Base-by-base conservation (phyloP, 192 early-diverging fungal genomes). In the Gonapodya sp. region DNA sequence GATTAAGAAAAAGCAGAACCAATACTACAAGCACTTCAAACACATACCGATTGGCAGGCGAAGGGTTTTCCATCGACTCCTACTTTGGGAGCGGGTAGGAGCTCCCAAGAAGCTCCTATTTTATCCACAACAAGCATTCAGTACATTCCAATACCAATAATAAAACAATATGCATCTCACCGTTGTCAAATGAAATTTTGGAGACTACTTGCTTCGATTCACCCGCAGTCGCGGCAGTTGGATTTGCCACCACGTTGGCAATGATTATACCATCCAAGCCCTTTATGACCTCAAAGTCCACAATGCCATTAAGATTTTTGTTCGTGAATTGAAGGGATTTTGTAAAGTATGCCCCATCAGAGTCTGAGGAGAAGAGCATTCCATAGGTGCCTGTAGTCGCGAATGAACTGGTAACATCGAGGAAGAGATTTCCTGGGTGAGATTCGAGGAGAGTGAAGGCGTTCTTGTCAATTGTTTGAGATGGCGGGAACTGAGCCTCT, bases 231-330 rank as follows among this genome's bases (percentile, higher is more conserved):
- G 79, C 35, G 33, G 1, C 34, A 16, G 24, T 78, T 31, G 80
- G 80, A 32, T 81, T 81, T 14, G 37, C 0, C 31, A 81, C 80
- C 32, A 35, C 2, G 2, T 81, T 81, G 0, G 80, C 80, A 0
- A 81, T 18, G 18, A 80, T 80, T 31, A 81, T 64, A 2, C 80
- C 80, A 24, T 73, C 73, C 0, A 95, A 85, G 16, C 93, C 92
- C 36, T 95, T 91, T 35, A 96, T 89, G 8, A 93, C 89, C 87
- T 98, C 96, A 86, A 96, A 95, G 82, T 99, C 97, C 2, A 98
- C 94, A 34, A 89, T 82, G 30, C 96, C 97, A 0, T 34, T n/a
- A 2, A 84, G 36, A 73, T 94, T 90, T 35, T 95, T 91, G 81
- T 99, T 95, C 30, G 93, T 94, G 84, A 95, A 88, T 35, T 95